phyloP scores from a whole-genome alignment of 2,329 filamentous ascomycete species.

The Fusarium bactridioides region DNA sequence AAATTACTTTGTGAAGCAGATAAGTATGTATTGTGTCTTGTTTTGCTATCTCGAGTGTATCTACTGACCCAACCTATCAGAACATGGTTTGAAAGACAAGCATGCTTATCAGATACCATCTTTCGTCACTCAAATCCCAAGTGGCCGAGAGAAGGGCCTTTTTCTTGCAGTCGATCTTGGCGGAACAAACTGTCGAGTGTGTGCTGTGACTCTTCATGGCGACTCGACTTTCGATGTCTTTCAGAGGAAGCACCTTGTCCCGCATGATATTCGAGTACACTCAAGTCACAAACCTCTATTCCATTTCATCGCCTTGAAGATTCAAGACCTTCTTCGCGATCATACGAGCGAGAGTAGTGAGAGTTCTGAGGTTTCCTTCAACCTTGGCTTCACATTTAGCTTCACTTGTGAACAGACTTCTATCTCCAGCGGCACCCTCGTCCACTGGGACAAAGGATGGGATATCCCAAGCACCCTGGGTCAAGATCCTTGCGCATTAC shows the following conservation, averaged over 20 bases:
- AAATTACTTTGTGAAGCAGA: not conserved
- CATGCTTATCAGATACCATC: slow-evolving; percentile 23
- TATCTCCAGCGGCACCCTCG: not conserved
- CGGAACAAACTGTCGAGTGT: not conserved
- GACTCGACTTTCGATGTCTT: slow-evolving; percentile 5
- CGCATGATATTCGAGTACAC: not conserved
- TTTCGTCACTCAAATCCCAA: slow-evolving; percentile 9
- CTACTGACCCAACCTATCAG: slow-evolving; percentile 4
- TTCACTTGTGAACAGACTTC: slow-evolving; percentile 6
- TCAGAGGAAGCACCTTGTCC: not conserved
- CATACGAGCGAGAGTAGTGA: not conserved
- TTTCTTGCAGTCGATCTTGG: slow-evolving; percentile 1
- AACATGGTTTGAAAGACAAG: slow-evolving; percentile 10
- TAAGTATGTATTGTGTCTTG: not conserved
- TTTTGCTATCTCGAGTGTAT: not conserved
- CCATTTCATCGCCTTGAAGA: not conserved
- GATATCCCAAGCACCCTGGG: not conserved
- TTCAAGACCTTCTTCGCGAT: not conserved
- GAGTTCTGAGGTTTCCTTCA: fast-evolving
- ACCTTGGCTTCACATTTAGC: slow-evolving; percentile 7
- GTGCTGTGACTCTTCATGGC: not conserved
- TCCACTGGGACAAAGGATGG: slow-evolving; percentile 16
- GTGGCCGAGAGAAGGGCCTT: slow-evolving; percentile 3
- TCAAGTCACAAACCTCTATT: not conserved
- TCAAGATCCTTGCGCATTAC: not conserved